Evolutionary conservation across 202 grass and related monocot species (phyloP), one percentile per base, ranked within the genome.

Genomic region (Hordeum pubiflorum): DNA sequence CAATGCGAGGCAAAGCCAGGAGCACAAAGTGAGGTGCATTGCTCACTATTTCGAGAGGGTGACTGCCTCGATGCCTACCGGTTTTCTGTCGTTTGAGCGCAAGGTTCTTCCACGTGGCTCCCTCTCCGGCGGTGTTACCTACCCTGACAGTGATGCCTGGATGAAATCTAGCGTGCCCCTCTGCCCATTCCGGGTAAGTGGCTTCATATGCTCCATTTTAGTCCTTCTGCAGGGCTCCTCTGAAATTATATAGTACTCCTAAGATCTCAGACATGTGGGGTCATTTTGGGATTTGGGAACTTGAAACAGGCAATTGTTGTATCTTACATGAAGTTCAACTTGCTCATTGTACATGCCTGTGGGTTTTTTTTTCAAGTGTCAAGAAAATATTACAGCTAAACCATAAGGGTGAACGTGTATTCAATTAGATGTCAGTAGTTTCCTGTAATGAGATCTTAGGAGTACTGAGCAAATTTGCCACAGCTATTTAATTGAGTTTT

Each of bases 11-110:
- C 92, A 85, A 44, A 86, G 74, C 76, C 95, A 98, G 83, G 90
- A 93, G 86, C 79, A 98, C 44, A 98, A 98, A 82, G 29, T 98
- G 57, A 91, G 82, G 61, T 98, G 95, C 75, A 62, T 98, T 40
- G 70, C 89, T 63, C 95, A 93, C 78, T 98, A 95, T 82, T 98
- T 95, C 23, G 90, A 98, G 82, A 95, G 88, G 84, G 85, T 98
- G 55, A 87, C 86, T 36, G 79, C 73, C 20, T 76, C 77, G 40
- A 85, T 29, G 14, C 88, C 84, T 13, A 79, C 75, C 20, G 95
- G 92, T 52, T 81, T 62, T 29, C 80, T 98, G 87, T 95, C 95
- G 6, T 98, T 93, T 85, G 88, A 95, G 72, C 83, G 95, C 46
- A 95, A 95, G 72, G 82, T 90, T 78, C 88, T 98, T 84, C 74